Evolutionary conservation across 1,284 basidiomycete genomes (phyloP).

Genomic region (Sporisorium exsertum): DNA sequence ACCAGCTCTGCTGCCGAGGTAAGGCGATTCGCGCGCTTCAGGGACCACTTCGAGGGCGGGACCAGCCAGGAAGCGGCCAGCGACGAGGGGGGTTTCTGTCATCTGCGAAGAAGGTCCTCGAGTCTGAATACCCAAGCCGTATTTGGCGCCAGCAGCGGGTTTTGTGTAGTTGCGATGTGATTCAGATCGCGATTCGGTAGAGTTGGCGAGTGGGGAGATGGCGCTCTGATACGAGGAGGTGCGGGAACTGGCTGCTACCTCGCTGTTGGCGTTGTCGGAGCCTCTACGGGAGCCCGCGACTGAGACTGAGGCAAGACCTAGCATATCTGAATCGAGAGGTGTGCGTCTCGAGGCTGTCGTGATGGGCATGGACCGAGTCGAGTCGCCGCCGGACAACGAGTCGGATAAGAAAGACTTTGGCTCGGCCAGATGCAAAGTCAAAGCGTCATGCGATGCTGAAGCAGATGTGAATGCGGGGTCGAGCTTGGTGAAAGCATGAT

Average conservation of each 20-base stretch:
- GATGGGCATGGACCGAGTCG: conserved; percentile 10
- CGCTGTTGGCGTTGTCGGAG: conserved; percentile 20
- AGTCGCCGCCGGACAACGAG: conserved; percentile 23
- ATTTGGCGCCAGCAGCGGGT: conserved; percentile 9
- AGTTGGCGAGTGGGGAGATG: conserved; percentile 16
- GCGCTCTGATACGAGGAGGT: conserved; percentile 35
- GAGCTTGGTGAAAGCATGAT: conserved; percentile 2
- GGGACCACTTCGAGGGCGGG: conserved; percentile 27
- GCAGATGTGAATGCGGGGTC: not conserved
- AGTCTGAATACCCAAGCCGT: conserved; percentile 33
- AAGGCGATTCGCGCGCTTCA: conserved; percentile 40
- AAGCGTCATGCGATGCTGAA: not conserved
- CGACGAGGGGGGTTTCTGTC: conserved; percentile 2
- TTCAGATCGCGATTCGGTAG: conserved; percentile 8
- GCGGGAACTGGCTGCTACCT: conserved; percentile 18
- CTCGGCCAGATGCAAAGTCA: conserved; percentile 11
- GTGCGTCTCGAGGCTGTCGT: conserved; percentile 11
- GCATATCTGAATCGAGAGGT: not conserved
- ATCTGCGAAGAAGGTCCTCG: conserved; percentile 11
- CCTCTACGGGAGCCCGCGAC: conserved; percentile 13
- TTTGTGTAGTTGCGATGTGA: not conserved
- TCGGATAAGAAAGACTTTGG: conserved; percentile 31
- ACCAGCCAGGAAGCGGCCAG: conserved; percentile 19
- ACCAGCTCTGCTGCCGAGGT: conserved; percentile 26
- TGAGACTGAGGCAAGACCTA: not conserved